phyloP scores from a whole-genome alignment of 257 asterid species.

The Mitragyna speciosa region DNA sequence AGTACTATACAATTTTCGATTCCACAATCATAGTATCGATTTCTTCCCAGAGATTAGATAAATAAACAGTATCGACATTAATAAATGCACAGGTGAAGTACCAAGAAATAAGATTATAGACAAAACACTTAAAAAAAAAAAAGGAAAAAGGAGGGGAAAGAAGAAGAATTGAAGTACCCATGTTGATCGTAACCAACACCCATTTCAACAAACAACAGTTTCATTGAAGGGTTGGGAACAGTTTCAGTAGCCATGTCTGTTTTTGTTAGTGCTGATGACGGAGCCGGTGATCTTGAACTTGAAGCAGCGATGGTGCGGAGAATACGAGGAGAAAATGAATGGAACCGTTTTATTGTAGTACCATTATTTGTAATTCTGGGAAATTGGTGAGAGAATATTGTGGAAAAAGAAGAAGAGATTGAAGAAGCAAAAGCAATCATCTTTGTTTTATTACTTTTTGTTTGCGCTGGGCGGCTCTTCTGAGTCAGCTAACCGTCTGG shows the following conservation, averaged over 20 bases:
- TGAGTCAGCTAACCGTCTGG: not conserved
- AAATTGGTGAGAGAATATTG: not conserved
- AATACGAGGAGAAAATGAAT: constrained; percentile 18
- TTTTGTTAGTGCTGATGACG: constrained; percentile 5
- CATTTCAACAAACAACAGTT: constrained; percentile 92
- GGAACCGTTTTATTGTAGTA: not conserved
- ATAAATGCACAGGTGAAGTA: too few species aligned
- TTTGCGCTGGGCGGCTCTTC: not conserved
- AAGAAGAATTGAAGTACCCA: constrained; percentile 43
- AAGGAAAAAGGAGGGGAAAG: too few species aligned
- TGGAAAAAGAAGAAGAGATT: not conserved
- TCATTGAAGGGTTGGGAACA: constrained; percentile 74
- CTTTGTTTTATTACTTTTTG: not conserved
- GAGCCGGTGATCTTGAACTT: constrained; percentile 5
- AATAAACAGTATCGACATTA: too few species aligned
- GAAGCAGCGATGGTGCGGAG: constrained; percentile 28
- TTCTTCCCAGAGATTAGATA: too few species aligned
- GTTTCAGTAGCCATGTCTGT: constrained; percentile 49
- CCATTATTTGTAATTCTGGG: not conserved
- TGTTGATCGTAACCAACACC: constrained; percentile 99
- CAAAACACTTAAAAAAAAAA: not conserved
- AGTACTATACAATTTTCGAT: too few species aligned
- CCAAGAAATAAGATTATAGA: too few species aligned
- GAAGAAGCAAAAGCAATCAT: not conserved
- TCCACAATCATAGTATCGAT: too few species aligned